These are phyloP conservation scores for Sclerotinia minor DNA, from an alignment of 2,329 filamentous ascomycete species.

Conservation along the genomic window DNA sequence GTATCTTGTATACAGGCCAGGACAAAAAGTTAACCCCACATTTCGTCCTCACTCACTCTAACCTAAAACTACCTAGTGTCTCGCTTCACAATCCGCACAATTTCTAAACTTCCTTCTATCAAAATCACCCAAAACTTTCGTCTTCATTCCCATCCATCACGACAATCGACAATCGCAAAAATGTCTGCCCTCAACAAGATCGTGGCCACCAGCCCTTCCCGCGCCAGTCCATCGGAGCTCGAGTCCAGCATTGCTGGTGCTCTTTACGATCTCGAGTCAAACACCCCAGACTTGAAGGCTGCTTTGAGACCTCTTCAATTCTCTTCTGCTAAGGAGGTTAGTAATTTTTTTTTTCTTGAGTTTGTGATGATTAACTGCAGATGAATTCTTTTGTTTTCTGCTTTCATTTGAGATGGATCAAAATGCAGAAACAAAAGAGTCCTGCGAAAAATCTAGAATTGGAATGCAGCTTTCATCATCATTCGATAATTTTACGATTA, in stretches of 20 bases:
- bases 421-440: background rate
- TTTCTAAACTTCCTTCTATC: background rate
- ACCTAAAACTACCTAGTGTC: background rate
- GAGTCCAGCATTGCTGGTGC: slow-evolving; percentile 96
- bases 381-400: background rate
- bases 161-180: slow-evolving; percentile 46
- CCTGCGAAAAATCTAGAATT: slow-evolving; percentile 14
- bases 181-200: slow-evolving; percentile 94
- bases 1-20: too few species aligned
- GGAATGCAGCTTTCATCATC: slow-evolving; percentile 24
- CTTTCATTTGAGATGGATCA: background rate
- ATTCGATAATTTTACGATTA: slow-evolving; percentile 22
- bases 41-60: background rate
- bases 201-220: slow-evolving; percentile 92
- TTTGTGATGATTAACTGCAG: background rate
- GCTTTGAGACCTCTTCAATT: slow-evolving; percentile 97
- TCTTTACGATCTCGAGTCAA: slow-evolving; percentile 98
- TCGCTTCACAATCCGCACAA: slow-evolving; percentile 22
- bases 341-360: slow-evolving; percentile 45
- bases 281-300: slow-evolving; percentile 96
- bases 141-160: slow-evolving; percentile 27
- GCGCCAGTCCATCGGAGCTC: slow-evolving; percentile 94
- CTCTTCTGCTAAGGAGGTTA: slow-evolving; percentile 98
- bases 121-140: slow-evolving; percentile 20
- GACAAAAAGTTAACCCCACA: background rate